Evolutionary conservation across 2,329 filamentous ascomycete genomes (phyloP), one percentile per base, ranked within the genome.

Genomic region (Zymoseptoria tritici): DNA sequence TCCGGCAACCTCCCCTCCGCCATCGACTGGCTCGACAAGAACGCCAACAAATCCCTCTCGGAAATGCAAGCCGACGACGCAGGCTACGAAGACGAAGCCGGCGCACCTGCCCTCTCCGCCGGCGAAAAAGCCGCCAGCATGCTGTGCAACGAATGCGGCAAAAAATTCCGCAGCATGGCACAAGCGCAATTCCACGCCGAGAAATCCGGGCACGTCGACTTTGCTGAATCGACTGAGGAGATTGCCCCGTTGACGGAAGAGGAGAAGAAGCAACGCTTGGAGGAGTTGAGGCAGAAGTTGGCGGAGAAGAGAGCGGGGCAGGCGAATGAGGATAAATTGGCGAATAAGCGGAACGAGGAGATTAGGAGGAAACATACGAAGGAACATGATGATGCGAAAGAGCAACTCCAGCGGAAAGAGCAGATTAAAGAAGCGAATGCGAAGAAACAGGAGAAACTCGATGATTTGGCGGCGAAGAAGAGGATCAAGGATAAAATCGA

Each of bases 401-500:
- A 99, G 73, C 89, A 96, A 63, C 80, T 97, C 20, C 80, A 86
- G 68, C 87, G 87, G 70, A 94, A 96, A 74, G 90, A 97, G 77
- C 90, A 91, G 72, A 84, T 97, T 72, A 96, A 97, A 76, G 91
- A 96, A 68, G 92, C 91, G 0, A 87, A 87, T 56, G 84, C 85
- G 69, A 97, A 97, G 80, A 86, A 87, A 57, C 84, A 87, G 70
- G 94, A 99, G 78, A 97, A 97, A 79, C 78, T 84, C 50, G 90
- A 88, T 16, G 94, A 97, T 57, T 75, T 88, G 8, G 90, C 91
- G 51, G 93, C 91, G 9, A 94, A 93, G 80, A 90, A 88, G 75
- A 85, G 89, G 42, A 93, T 97, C 74, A 88, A 91, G 77, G 92
- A 91, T 59, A 92, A 92, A 81, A 96, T 99, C 65, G 92, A 94